Evolutionary conservation across 768 basidiomycete species (phyloP).

Genomic region (Leucocoprinus leucothites): DNA sequence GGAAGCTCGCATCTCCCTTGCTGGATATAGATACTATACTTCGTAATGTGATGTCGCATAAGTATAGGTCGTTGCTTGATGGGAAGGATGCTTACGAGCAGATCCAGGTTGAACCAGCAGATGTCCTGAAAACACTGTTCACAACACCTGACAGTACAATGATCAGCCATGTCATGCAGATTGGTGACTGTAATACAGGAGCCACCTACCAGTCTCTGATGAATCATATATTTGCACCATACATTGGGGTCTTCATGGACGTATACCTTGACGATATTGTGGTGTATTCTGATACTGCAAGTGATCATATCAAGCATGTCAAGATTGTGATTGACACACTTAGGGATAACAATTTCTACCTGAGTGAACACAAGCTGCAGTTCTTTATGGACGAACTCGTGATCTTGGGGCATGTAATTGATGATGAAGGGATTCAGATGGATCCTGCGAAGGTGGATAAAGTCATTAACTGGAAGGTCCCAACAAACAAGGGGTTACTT

Average conservation of each 20-base stretch:
- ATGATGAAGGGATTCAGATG: constrained; percentile 29
- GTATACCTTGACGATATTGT: constrained; percentile 18
- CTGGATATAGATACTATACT: constrained; percentile 22
- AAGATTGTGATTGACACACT: constrained; percentile 22
- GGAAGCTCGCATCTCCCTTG: constrained; percentile 6
- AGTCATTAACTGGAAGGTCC: constrained; percentile 17
- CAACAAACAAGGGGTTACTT: constrained; percentile 19
- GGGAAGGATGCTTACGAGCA: constrained; percentile 34
- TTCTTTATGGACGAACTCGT: constrained; percentile 19
- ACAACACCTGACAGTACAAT: constrained; percentile 38
- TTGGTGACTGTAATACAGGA: constrained; percentile 27
- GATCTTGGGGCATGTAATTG: constrained; percentile 30
- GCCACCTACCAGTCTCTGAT: constrained; percentile 42
- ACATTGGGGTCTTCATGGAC: constrained; percentile 33
- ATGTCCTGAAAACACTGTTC: constrained; percentile 22
- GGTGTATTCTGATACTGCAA: constrained; percentile 32
- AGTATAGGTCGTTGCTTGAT: constrained; percentile 28
- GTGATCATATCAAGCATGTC: constrained; percentile 28
- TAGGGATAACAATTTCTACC: constrained; percentile 20
- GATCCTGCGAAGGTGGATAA: constrained; percentile 33
- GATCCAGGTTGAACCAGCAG: constrained; percentile 21
- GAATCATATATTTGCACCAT: constrained; percentile 31
- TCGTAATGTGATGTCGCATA: constrained; percentile 14
- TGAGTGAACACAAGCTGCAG: constrained; percentile 6
- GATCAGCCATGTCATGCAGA: constrained; percentile 31